phyloP scores from a whole-genome alignment of 352 stramenopile genomes.

The Peronospora farinosa region DNA sequence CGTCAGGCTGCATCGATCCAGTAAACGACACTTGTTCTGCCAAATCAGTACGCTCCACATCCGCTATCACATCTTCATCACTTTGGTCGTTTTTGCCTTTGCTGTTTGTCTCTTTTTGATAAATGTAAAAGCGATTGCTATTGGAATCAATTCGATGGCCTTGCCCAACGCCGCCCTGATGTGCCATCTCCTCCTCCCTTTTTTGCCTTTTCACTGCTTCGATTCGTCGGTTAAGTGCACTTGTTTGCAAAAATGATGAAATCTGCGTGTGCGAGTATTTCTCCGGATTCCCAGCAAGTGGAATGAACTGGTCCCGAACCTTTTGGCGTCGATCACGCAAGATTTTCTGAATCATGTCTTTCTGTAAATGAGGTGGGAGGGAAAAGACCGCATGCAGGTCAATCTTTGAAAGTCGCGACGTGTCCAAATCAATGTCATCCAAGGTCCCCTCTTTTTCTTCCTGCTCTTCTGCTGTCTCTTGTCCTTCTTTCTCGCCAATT shows the following conservation, averaged over 20 bases:
- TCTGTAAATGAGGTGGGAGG: constrained; percentile 84
- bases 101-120: constrained; percentile 32
- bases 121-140: constrained; percentile 69
- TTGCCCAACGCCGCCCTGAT: constrained; percentile 20
- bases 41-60: constrained; percentile 15
- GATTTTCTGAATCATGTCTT: constrained; percentile 90
- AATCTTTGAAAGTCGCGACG: constrained; percentile 52
- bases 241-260: constrained; percentile 91
- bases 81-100: constrained; percentile 20
- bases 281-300: constrained; percentile 89
- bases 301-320: constrained; percentile 93
- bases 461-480: constrained; percentile 21
- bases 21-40: constrained; percentile 10
- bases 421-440: constrained; percentile 61
- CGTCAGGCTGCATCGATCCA: constrained; percentile 6
- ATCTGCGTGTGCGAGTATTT: constrained; percentile 95
- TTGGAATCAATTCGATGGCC: constrained; percentile 80
- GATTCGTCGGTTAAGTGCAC: constrained; percentile 84
- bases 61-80: constrained; percentile 28
- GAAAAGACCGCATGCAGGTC: constrained; percentile 85
- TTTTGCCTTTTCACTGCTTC: constrained; percentile 52
- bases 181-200: constrained; percentile 43
- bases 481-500: constrained; percentile 16
- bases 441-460: constrained; percentile 30
- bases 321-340: constrained; percentile 82